These are phyloP conservation scores for Claviceps sp. DNA, from an alignment of 2,329 filamentous ascomycete species.

Conservation along the genomic window DNA sequence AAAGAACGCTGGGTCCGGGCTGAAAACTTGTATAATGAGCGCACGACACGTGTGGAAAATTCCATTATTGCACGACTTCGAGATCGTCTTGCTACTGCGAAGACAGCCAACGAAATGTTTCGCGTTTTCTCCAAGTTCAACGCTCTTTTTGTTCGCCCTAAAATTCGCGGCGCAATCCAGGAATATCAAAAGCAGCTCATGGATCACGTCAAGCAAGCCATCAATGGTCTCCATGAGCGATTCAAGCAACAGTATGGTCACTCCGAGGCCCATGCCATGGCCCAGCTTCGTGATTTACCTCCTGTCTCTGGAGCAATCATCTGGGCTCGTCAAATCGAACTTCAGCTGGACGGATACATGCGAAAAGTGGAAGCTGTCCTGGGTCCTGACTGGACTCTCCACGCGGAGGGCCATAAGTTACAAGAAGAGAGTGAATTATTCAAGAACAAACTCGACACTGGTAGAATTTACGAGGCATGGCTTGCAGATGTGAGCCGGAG, in stretches of 20 bases:
- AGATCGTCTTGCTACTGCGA: slow-evolving; percentile 86
- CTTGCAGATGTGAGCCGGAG: slow-evolving; percentile 76
- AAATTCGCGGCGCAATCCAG: slow-evolving; percentile 93
- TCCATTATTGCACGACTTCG: slow-evolving; percentile 92
- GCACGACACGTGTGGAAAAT: slow-evolving; percentile 93
- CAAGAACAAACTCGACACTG: slow-evolving; percentile 88
- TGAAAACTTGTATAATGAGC: slow-evolving; percentile 92
- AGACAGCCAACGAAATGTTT: slow-evolving; percentile 99
- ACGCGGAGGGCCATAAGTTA: slow-evolving; percentile 88
- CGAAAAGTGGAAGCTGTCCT: slow-evolving; percentile 97
- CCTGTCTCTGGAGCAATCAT: slow-evolving; percentile 96
- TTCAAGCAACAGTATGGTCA: slow-evolving; percentile 99
- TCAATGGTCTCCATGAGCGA: slow-evolving; percentile 81
- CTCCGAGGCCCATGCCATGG: slow-evolving; percentile 96
- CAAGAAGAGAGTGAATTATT: slow-evolving; percentile 87
- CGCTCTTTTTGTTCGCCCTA: slow-evolving; percentile 93
- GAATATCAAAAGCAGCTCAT: slow-evolving; percentile 98
- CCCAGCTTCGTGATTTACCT: slow-evolving; percentile 86
- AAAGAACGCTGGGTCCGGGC: slow-evolving; percentile 87
- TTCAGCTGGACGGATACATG: slow-evolving; percentile 93
- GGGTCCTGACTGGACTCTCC: slow-evolving; percentile 85
- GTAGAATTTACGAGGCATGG: slow-evolving; percentile 92
- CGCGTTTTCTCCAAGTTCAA: slow-evolving; percentile 99
- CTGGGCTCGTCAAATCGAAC: slow-evolving; percentile 93
- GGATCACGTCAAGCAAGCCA: slow-evolving; percentile 94